A percentile compares a stretch with the other conserved stretches of the same genome.
These are phyloP conservation scores for Prunus yedoensis DNA, from an alignment of 331 rosid species.

Conservation along the genomic window DNA sequence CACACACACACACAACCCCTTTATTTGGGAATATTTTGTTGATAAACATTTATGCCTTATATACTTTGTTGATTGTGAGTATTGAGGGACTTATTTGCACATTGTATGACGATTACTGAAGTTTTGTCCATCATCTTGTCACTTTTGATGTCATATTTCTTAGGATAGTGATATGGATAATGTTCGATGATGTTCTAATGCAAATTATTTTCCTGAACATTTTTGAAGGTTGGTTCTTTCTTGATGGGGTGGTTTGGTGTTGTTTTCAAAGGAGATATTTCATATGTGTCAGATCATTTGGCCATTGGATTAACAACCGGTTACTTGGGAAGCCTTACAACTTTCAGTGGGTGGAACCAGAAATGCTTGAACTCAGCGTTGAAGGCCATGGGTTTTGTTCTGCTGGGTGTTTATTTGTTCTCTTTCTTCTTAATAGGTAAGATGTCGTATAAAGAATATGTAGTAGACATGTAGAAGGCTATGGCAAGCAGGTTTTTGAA, in stretches of 20 bases:
- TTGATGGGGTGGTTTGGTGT: conserved; percentile 94
- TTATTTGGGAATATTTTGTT: too few relatives aligned
- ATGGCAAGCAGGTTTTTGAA: background rate
- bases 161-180: background rate
- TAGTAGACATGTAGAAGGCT: background rate
- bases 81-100: too few relatives aligned
- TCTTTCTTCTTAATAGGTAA: conserved; percentile 75
- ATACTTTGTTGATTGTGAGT: too few relatives aligned
- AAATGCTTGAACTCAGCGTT: conserved; percentile 76
- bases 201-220: background rate
- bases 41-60: too few relatives aligned
- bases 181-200: conserved; percentile 14
- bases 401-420: too few relatives aligned
- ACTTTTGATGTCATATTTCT: background rate
- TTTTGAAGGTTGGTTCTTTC: conserved; percentile 71
- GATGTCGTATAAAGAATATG: background rate
- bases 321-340: conserved; percentile 89
- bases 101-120: too few relatives aligned
- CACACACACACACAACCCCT: too few relatives aligned
- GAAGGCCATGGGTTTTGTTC: conserved; percentile 54
- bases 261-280: conserved; percentile 70
- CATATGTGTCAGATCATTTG: conserved; percentile 60
- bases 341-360: conserved; percentile 94
- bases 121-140: background rate
- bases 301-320: conserved; percentile 76